Evolutionary conservation across 192 early-diverging fungal genomes (phyloP).

Genomic region (Mortierella hygrophila): DNA sequence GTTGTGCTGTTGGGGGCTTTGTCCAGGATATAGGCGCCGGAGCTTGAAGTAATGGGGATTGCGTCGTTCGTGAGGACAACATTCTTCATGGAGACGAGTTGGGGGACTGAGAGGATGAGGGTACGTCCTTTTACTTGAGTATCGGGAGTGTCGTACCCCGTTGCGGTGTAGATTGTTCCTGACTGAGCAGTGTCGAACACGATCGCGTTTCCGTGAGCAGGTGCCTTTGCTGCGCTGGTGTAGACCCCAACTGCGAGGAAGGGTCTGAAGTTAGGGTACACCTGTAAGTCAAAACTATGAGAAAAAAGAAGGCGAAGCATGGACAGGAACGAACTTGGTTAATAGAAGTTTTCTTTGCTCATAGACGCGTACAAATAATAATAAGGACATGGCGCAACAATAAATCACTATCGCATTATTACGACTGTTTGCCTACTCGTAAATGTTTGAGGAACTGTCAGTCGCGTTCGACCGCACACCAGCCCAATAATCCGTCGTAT

Average conservation of each 20-base stretch:
- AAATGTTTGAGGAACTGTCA: background rate
- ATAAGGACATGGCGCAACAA: background rate
- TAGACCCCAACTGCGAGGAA: background rate
- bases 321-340: background rate
- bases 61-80: background rate
- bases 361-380: background rate
- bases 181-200: background rate
- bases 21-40: background rate
- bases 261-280: background rate
- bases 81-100: background rate
- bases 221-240: background rate
- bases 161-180: background rate
- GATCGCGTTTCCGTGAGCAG: background rate
- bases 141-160: background rate
- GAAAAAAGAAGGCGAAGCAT: too few species aligned
- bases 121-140: background rate
- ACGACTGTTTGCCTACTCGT: background rate
- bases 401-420: background rate
- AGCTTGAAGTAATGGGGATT: background rate
- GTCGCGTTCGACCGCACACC: background rate
- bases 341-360: too few species aligned
- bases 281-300: background rate
- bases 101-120: background rate
- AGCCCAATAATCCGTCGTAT: background rate
- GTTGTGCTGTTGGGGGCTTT: background rate